Conservation (phyloP, 768 basidiomycete genomes). For the Mycena pura region DNA sequence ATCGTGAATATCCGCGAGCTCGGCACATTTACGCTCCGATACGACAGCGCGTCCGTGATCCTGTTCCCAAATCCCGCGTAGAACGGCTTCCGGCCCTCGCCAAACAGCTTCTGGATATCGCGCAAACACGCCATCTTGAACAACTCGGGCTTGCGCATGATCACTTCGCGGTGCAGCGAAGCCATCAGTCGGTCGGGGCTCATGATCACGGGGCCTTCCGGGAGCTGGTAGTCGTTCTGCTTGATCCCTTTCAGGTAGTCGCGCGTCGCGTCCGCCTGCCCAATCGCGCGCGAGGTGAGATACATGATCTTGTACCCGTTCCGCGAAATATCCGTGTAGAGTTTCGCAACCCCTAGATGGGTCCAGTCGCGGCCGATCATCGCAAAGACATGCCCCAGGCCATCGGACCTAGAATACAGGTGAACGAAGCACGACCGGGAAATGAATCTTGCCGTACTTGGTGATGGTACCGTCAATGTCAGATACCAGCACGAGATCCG, state of each 20-base stretch:
- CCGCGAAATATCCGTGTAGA: slow-evolving; percentile 93
- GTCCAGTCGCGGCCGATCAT: slow-evolving; percentile 99
- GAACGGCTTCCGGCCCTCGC: slow-evolving; percentile 79
- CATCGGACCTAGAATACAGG: slow-evolving; percentile 75
- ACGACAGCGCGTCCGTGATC: slow-evolving; percentile 98
- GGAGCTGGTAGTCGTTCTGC: slow-evolving; percentile 95
- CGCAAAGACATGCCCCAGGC: slow-evolving; percentile 94
- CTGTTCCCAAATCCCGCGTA: slow-evolving; percentile 98
- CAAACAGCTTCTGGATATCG: slow-evolving; percentile 92
- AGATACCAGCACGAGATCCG: slow-evolving; percentile 88
- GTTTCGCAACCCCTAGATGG: slow-evolving; percentile 93
- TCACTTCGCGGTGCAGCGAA: slow-evolving; percentile 95
- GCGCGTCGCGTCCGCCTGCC: slow-evolving; percentile 95
- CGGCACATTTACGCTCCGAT: slow-evolving; percentile 93
- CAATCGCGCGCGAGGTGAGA: slow-evolving; percentile 95
- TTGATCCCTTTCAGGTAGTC: slow-evolving; percentile 94
- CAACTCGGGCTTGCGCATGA: slow-evolving; percentile 98
- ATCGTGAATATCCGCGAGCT: slow-evolving; percentile 97
- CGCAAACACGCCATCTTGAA: slow-evolving; percentile 99
- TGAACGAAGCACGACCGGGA: neutral
- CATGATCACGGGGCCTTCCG: slow-evolving; percentile 98
- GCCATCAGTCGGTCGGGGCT: slow-evolving; percentile 95
- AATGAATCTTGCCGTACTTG: slow-evolving; percentile 62
- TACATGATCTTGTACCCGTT: slow-evolving; percentile 99
- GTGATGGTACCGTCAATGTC: slow-evolving; percentile 99